Evolutionary conservation across 2,329 filamentous ascomycete genomes (phyloP), one percentile per base, ranked within the genome.

Genomic region (Colletotrichum endophyticum): DNA sequence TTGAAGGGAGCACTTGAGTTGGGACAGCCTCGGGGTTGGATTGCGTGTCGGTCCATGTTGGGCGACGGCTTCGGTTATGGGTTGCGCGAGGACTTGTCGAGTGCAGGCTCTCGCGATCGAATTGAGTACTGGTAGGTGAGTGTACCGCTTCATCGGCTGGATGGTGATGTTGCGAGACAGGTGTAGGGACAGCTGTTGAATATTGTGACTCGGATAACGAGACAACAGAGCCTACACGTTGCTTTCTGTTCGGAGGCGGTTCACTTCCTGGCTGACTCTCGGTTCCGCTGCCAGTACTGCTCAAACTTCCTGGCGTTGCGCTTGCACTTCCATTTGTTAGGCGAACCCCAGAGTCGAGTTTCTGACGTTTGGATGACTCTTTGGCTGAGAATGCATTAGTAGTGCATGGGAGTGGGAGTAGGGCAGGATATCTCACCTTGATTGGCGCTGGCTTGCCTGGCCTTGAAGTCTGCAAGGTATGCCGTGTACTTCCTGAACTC

Each of bases 401-500:
- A 28, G 9, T 7, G 34, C n/a, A 56, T 32, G 13, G 49, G 16
- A 5, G 34, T 22, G 8, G 44, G 13, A 36, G 56, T 59, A n/a
- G 67, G 27, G 27, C 28, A 39, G 22, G 22, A 57, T 28, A 27
- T 83, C 84, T 78, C 84, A 92, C 91, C 90, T 88, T 91, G 89
- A 69, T 86, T 85, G 63, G 90, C 87, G 72, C 87, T 88, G 30
- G 89, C 86, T 81, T 96, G 93, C 82, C 94, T 94, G 64, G 92
- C 91, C 81, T 94, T 96, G 86, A 97, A 96, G 2, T 96, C 94
- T 36, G 91, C 89, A 27, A 96, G 86, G 82, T 97, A 97, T 59
- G 91, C 89, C 76, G 91, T 88, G 79, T 96, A 96, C 68, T 92
- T 90, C 73, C 88, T 90, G 81, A 92, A 95, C 66, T 93, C 89